Base-by-base conservation (phyloP, 2,329 filamentous ascomycete species). In the Venturia nashicola region DNA sequence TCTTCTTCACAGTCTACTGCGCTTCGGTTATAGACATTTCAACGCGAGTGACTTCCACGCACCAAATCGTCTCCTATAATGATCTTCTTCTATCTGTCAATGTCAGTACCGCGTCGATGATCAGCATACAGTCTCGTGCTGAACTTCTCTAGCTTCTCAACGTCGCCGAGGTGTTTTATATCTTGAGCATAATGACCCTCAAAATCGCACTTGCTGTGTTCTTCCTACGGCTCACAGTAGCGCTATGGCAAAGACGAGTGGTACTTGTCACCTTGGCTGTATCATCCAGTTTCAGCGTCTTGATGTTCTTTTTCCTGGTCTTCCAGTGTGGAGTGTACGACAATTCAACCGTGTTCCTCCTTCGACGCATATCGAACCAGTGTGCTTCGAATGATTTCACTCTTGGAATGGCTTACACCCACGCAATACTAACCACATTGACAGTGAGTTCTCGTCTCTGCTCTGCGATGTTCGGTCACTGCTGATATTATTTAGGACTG, bases 191-290 rank as follows among this genome's bases (percentile, higher is more conserved):
- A 65, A 73, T 77, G 66, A 66, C 73, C 18, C 67, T 78, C 65
- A 80, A 80, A 66, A 73, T 78, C 20, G 77, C 77, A 1, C 68
- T 80, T 5, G 76, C 72, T 9, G 67, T 79, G 39, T 78, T 78
- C 69, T 78, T 78, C 67, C 70, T 76, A 9, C 74, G 78, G 1
- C 74, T 79, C 55, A 70, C 78, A 14, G 70, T 76, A 62, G 69
- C 72, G 43, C 63, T 61, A 23, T 77, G 75, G 74, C 77, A 79
- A 20, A 57, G 32, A 57, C 27, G 51, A 57, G 51, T 57, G 2
- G 27, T 57, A 9, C 14, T 57, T 36, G 51, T 57, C 18, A 27
- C 51, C n/a, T 18, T 57, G 16, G 51, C 16, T 34, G 16, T 36
- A 36, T 57, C 51, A 1, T 42, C 59, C 7, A 40, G 14, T 11